phyloP scores from a whole-genome alignment of 1,284 basidiomycete genomes.

The Inonotus hispidus region DNA sequence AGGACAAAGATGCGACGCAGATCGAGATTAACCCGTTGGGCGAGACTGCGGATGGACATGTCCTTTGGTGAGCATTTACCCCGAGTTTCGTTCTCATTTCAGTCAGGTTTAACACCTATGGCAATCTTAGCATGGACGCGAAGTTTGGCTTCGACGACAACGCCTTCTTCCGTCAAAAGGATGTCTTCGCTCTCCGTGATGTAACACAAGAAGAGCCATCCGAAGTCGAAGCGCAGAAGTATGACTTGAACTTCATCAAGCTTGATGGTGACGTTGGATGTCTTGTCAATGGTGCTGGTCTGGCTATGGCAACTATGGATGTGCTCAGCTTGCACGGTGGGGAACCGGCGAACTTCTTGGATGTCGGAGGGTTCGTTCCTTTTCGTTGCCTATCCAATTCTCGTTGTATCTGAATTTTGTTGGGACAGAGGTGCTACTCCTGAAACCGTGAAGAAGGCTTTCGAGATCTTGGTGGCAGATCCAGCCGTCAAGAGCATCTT shows the following conservation, averaged over 20 bases:
- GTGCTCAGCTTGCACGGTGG: constrained; percentile 94
- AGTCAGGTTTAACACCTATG: constrained; percentile 6
- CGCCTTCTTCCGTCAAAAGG: constrained; percentile 95
- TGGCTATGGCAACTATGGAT: constrained; percentile 99
- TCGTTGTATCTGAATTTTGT: constrained; percentile 17
- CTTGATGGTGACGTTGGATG: constrained; percentile 98
- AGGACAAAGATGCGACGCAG: constrained; percentile 98
- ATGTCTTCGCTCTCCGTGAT: constrained; percentile 88
- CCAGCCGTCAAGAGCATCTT: constrained; percentile 97
- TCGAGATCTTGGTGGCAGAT: constrained; percentile 90
- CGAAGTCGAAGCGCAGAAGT: constrained; percentile 93
- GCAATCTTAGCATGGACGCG: constrained; percentile 92
- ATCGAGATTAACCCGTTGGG: constrained; percentile 99
- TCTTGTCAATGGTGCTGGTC: constrained; percentile 96
- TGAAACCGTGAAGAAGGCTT: constrained; percentile 98
- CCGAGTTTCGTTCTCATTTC: no score
- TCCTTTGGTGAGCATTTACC: constrained; percentile 83
- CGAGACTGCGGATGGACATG: constrained; percentile 89
- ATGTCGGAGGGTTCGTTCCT: constrained; percentile 81
- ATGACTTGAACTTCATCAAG: constrained; percentile 98
- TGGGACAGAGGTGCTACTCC: constrained; percentile 84
- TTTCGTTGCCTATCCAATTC: constrained; percentile 5
- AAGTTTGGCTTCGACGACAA: constrained; percentile 99
- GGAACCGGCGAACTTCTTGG: constrained; percentile 97
- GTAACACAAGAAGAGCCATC: constrained; percentile 94